Evolutionary conservation across 345 rosid species (phyloP), one percentile per base, ranked within the genome.

Genomic region (Sonneratia alba): DNA sequence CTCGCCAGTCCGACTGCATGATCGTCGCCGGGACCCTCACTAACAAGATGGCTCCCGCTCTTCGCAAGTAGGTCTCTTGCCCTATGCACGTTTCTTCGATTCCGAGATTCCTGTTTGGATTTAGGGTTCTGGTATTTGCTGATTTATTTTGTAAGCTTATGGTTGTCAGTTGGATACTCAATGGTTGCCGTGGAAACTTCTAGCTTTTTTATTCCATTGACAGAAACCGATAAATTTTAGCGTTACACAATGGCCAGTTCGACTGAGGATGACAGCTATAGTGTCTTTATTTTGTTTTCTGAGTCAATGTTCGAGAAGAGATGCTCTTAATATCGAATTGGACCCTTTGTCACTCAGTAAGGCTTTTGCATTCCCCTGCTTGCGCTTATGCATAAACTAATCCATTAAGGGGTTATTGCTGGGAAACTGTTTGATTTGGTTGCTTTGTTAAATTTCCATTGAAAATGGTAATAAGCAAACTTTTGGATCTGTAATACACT

Each of bases 31-130:
- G 99, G 11, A 95, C 99, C 10, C 98, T 95, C 71, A 95, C 99
- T 76, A 95, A 95, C 70, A 95, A 95, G 87, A 95, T 95, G 99
- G 99, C 98, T 69, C 99, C 99, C 27, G 99, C 99, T 34, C 96
- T 95, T 71, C 92, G 99, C 85, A 95, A 83, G 97, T 94, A 87
- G 61, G 86, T 62, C 19, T 59, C 68, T 40, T 70, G 22, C 69
- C 42, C 63, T 38, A 56, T 53, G 13, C 3, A 32, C 14, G 37
- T 6, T 62, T 34, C 18, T 13, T 27, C 37, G 38, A 62, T 62
- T 27, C 66, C 63, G 32, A 61, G 27, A 24, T 61, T 61, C 27
- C 27, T 56, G 37, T 11, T 61, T 12, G 7, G 7, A 62, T 62
- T 32, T 62, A 32, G 66, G 66, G 66, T 62, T 62, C 15, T 27